A percentile compares a stretch with the other conserved stretches of the same genome.
phyloP scores from a whole-genome alignment of 192 early-diverging fungal genomes.

The Mortierella hygrophila region DNA sequence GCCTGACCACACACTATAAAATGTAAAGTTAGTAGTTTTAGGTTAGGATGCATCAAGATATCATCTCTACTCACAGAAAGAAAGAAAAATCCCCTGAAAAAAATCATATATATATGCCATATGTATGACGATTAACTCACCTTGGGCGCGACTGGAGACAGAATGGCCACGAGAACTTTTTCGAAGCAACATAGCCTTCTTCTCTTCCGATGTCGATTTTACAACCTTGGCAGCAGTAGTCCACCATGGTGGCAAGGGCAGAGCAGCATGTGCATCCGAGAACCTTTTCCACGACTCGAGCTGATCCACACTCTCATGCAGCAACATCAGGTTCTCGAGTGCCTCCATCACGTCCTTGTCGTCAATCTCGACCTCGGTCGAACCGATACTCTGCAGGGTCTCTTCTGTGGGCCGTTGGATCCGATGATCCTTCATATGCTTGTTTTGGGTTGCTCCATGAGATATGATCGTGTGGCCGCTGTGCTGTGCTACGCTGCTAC shows the following conservation, averaged over 20 bases:
- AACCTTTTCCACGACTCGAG: background rate
- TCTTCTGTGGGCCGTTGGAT: background rate
- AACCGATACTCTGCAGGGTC: background rate
- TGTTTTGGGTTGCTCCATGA: background rate
- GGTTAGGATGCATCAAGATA: too few relatives aligned
- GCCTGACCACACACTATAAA: background rate
- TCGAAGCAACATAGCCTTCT: background rate
- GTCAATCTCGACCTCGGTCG: background rate
- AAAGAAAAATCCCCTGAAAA: too few relatives aligned
- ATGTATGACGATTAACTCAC: background rate
- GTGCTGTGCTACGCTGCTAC: background rate
- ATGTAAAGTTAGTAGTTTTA: too few relatives aligned
- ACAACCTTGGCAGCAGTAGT: background rate
- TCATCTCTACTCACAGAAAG: too few relatives aligned
- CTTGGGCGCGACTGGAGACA: background rate
- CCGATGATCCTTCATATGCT: background rate
- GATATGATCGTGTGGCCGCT: background rate
- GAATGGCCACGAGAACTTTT: background rate
- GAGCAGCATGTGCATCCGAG: background rate
- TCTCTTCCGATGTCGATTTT: background rate
- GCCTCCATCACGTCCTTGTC: background rate
- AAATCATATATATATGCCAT: too few relatives aligned
- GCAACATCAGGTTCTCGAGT: background rate
- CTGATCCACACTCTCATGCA: background rate
- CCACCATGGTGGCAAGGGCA: background rate